A percentile compares a stretch with the other conserved stretches of the same genome.
Evolutionary conservation across 2,329 filamentous ascomycete genomes (phyloP).

Genomic region (Metarhizium brunneum): DNA sequence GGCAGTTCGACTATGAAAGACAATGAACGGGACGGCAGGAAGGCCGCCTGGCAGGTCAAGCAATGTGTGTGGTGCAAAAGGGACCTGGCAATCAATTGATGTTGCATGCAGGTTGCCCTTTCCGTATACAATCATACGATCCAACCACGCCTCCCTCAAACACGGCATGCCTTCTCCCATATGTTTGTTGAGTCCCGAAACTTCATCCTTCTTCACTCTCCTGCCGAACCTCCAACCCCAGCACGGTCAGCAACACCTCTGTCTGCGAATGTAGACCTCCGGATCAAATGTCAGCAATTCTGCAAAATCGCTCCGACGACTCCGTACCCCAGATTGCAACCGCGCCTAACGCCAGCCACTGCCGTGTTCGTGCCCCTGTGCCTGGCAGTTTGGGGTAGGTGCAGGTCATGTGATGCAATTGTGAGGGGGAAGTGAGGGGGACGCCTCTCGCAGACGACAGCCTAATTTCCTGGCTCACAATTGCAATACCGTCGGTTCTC

Average conservation of each 20-base stretch:
- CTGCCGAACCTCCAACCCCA: not conserved
- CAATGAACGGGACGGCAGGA: not conserved
- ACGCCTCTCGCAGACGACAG: not conserved
- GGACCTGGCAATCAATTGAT: not conserved
- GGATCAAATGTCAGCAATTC: not conserved
- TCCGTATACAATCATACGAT: not conserved
- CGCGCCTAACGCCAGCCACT: conserved; percentile 3
- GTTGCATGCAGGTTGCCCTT: not conserved
- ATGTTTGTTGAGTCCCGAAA: not conserved
- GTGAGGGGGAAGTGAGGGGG: conserved; percentile 20
- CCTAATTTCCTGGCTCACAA: not conserved
- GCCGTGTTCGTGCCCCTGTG: not conserved
- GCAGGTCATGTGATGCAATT: conserved; percentile 20
- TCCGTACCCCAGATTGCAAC: not conserved
- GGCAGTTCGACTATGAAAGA: not conserved
- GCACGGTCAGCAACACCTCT: not conserved
- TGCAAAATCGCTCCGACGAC: not conserved
- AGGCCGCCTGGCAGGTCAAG: not conserved
- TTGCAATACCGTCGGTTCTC: not conserved
- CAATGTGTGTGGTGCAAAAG: not conserved
- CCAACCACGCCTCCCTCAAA: not conserved
- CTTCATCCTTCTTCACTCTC: conserved; percentile 7
- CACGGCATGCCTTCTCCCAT: not conserved
- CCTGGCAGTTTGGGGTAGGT: conserved; percentile 11
- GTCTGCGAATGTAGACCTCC: not conserved